Base-by-base conservation (phyloP, 176 grass and related monocot species). In the Musa acuminata region DNA sequence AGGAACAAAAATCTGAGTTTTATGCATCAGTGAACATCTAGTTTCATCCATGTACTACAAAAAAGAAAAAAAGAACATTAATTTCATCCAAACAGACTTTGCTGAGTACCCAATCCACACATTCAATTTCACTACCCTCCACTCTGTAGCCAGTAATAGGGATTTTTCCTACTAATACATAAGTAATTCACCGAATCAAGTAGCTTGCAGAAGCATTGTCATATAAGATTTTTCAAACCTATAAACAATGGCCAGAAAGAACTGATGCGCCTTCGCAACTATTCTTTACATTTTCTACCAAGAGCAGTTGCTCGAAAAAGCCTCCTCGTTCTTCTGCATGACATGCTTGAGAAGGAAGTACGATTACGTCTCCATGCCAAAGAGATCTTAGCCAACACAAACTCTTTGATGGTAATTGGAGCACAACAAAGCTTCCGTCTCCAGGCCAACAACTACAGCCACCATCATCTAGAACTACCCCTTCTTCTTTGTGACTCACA, bases 331-430 rank as follows among this genome's bases (percentile, higher is more conserved):
- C 65, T 66, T 51, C 19, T 13, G 69, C 65, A 72, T 20, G 14
- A 14, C 11, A 57, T 57, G 11, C 72, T 74, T 29, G 72, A 74
- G 72, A 57, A 29, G 23, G 11, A 16, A 21, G 17, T 19, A 8
- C 19, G 13, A 12, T 17, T 23, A 14, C 2, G 0, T 14, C 20
- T 8, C 22, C 55, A 13, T 74, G 4, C 8, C 20, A 21, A 29
- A 55, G 57, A 29, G 26, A 74, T 55, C 51, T 74, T 74, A 73
- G 71, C 71, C 71, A 73, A 73, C 50, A 54, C 52, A 70, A n/a
- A n/a, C 16, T 70, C 35, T 9, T 17, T 5, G 26, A 25, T 53
- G 71, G 12, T 24, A 25, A 14, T 54, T 11, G 4, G 20, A 53
- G 71, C 23, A 52, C 17, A 13, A 13, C 50, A 11, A 0, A 27